A percentile compares a stretch with the other conserved stretches of the same genome.
Evolutionary conservation across 257 asterid species (phyloP).

Genomic region (Solanum pinnatisectum): DNA sequence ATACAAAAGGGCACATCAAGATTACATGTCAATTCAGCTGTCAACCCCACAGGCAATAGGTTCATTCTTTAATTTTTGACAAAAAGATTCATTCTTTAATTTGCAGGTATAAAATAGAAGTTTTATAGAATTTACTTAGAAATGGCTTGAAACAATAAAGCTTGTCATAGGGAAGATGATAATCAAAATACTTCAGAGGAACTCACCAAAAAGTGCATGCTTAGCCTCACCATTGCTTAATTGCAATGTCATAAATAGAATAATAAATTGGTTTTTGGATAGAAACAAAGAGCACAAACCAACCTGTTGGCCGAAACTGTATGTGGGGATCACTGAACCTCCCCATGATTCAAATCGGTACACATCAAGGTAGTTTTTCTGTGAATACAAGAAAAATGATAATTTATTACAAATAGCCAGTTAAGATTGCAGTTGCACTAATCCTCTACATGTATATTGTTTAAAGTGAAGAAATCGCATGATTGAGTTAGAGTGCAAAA

Average conservation of each 20-base stretch:
- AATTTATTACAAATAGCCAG: neutral
- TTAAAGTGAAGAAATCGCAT: neutral
- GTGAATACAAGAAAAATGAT: conserved; percentile 7
- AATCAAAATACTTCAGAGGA: neutral
- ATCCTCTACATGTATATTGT: neutral
- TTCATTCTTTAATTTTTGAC: neutral
- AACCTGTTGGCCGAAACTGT: conserved; percentile 78
- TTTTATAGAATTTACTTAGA: neutral
- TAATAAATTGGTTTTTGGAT: neutral
- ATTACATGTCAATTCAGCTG: neutral
- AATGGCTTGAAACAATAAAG: neutral
- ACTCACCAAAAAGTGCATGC: neutral
- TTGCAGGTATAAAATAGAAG: neutral
- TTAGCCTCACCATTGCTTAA: neutral
- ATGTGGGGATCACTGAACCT: conserved; percentile 78
- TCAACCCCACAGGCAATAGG: neutral
- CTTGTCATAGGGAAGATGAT: neutral
- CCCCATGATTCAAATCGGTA: conserved; percentile 94
- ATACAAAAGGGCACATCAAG: neutral
- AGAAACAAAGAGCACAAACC: neutral
- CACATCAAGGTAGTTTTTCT: conserved; percentile 95
- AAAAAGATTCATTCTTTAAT: neutral
- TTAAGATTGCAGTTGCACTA: neutral
- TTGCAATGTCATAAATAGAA: neutral
- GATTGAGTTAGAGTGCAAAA: neutral